Evolutionary conservation across 345 rosid species (phyloP).

Genomic region (Eucalyptus camaldulensis): DNA sequence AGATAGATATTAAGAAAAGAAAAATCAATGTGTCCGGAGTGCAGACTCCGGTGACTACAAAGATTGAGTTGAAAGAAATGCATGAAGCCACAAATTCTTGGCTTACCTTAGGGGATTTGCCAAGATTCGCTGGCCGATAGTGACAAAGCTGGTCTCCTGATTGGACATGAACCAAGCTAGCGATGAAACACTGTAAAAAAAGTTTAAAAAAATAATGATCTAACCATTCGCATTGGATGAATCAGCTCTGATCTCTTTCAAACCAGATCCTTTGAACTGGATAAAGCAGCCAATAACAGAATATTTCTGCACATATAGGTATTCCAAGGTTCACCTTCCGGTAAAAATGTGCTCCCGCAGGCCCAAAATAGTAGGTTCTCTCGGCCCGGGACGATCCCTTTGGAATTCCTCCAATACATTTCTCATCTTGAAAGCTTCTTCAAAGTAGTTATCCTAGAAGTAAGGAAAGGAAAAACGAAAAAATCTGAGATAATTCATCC

Average conservation of each 20-base stretch:
- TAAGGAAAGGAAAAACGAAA: too few relatives aligned
- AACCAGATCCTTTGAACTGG: neutral
- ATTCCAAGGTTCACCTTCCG: conserved; percentile 60
- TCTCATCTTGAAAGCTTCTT: too few relatives aligned
- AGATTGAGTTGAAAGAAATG: neutral
- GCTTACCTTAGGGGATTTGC: conserved; percentile 90
- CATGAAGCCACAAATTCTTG: neutral
- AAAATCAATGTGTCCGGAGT: neutral
- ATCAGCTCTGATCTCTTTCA: neutral
- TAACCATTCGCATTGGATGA: neutral
- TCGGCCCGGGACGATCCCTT: conserved; percentile 25
- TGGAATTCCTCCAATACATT: conserved; percentile 34
- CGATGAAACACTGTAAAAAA: conserved; percentile 65
- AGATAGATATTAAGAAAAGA: too few relatives aligned
- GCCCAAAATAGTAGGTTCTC: conserved; percentile 85
- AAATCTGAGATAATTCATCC: too few relatives aligned
- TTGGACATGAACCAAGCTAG: conserved; percentile 99
- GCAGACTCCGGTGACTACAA: neutral
- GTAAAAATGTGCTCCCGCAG: conserved; percentile 96
- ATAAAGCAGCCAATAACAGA: neutral
- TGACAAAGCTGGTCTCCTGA: conserved; percentile 94
- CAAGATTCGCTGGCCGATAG: conserved; percentile 85
- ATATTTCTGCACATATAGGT: neutral
- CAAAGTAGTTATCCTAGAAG: too few relatives aligned
- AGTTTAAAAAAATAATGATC: neutral